Evolutionary conservation across 139 green algal species (phyloP), one percentile per base, ranked within the genome.

Genomic region (Micractinium conductrix): DNA sequence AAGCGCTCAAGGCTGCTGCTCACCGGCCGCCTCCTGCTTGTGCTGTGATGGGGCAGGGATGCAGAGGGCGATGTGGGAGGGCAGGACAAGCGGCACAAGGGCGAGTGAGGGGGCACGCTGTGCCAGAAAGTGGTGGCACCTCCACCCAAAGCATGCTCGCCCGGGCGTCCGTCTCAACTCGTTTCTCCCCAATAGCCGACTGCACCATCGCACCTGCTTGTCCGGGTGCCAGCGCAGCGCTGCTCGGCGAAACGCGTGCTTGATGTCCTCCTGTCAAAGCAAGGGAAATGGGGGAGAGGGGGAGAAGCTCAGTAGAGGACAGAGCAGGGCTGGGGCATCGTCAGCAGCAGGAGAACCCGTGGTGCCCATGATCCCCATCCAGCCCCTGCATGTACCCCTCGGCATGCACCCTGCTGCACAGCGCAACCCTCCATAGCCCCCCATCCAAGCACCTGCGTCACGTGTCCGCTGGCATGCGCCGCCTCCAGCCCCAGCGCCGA

Each of bases 211-310:
- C 76, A 44, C 86, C 43, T 93, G 88, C 21, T 85, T 86, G 80
- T 97, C 94, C 0, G 94, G 94, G 80, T 97, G 94, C 80, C 92
- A 90, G 74, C 86, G 87, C 73, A 96, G 89, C 21, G 94, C 94
- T 28, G 87, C 87, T 33, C 88, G 67, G 71, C 93, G 93, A 88
- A 95, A 97, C 14, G 92, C 92, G 0, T 68, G 69, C 86, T 96
- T 96, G 81, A 97, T 93, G 50, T 87, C 81, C 8, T 91, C 80
- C n/a, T 84, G 63, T 2, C 68, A 89, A 6, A 90, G 50, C 0
- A 43, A 74, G 8, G 70, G 63, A 62, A 30, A 2, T 14, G 12
- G 33, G 65, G 33, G 33, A 10, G 21, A 38, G 33, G 65, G n/a
- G n/a, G 63, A 22, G 14, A 44, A 2, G n/a, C 4, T 37, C 33